Base-by-base conservation (phyloP, 805 yeast genomes). In the Zygoascus tannicola region DNA sequence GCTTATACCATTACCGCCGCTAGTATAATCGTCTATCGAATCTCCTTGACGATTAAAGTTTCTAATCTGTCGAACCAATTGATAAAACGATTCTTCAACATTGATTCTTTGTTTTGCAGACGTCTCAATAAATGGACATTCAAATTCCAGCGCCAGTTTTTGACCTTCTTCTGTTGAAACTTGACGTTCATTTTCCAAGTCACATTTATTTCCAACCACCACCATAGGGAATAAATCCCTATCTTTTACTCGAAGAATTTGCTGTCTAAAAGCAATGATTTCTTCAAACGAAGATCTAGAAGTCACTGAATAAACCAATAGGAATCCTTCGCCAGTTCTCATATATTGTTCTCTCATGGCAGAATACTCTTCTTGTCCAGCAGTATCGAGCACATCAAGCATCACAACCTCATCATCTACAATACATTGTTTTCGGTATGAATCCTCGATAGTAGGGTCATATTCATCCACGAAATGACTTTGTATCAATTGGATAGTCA, bases 341-440 rank as follows among this genome's bases (percentile, higher is more conserved):
- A 88, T 88, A 64, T 88, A 88, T 63, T 86, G 92, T 60, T 90
- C 97, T 55, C 88, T 69, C 86, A 82, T 80, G 16, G 96, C 95
- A 44, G 86, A 77, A 63, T 88, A 88, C 65, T 88, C 97, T 64
- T 90, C 97, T 70, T 88, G 97, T 35, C 98, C 98, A 2, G 98
- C 98, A 18, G 98, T 92, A 64, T 92, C 98, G 58, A 92, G 74
- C 35, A 92, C 87, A 63, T 92, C 98, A 50, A 83, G 66, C 20
- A 84, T 71, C 1, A 85, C 80, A 32, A 78, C 82, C 59, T 81
- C 85, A 47, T 76, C 78, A 60, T 88, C 95, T 33, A 92, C 78
- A 22, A 76, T 78, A 57, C 92, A 83, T 56, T 84, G 90, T 60
- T 92, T 92, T 54, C 96, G 75, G 53, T 68, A 68, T 20, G 70